Base-by-base conservation (phyloP, 2,329 filamentous ascomycete genomes). In the Akanthomyces lecanii region DNA sequence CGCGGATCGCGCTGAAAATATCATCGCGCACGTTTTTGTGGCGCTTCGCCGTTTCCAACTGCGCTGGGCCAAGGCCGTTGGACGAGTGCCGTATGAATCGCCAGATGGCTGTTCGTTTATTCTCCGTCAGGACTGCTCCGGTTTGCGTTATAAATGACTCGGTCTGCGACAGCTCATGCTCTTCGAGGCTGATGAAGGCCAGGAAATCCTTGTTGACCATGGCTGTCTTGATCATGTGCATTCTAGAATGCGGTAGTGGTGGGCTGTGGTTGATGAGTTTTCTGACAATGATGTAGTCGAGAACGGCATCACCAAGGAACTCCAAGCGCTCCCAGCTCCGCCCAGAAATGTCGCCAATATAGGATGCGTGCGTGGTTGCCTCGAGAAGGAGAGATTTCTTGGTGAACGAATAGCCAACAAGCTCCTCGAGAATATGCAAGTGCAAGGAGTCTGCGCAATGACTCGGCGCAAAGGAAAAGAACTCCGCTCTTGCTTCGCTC, bases 261-360 rank as follows among this genome's bases (percentile, higher is more conserved):
- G 77, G 75, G 2, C 71, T 67, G 14, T 73, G 67, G 2, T 71
- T 69, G 72, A 85, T 89, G 6, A 94, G 76, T n/a, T 76, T 79
- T 0, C 77, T 78, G 8, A 91, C 86, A 55, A 97, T 78, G 62
- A 97, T 78, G 68, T 87, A 83, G 74, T 98, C 94, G 0, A 98
- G 84, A 2, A 97, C 79, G 0, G 92, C 85, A 68, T 98, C 94
- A 1, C 94, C 94, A 0, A 97, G 78, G 69, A 95, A 97, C 71
- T 97, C 94, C 1, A 97, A 82, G 0, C 92, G 85, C 67, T 97
- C 90, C 14, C 86, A 81, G 0, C 77, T 76, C 52, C 70, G 68
- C 16, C 66, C 65, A 1, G 66, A 63, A 25, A 75, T 79, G 2
- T 79, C 78, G 5, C 81, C 77, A 18, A 76, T 74, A 36, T 78